Percentiles rank a stretch among this genome's conserved stretches.
Conservation (phyloP, 139 green algal genomes). For the Coelastrella sp. region DNA sequence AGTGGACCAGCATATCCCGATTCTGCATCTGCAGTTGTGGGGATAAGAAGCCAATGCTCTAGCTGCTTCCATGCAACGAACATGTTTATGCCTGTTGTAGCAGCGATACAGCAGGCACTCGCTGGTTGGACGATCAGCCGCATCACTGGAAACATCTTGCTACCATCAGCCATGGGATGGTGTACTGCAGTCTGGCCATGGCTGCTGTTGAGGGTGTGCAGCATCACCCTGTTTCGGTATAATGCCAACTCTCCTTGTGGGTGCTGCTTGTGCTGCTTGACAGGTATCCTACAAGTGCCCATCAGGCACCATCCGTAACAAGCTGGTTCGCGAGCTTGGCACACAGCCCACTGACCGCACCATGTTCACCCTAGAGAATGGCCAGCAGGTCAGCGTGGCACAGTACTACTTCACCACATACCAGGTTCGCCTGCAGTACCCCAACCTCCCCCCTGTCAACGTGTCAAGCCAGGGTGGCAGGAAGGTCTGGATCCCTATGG, state of each 20-base stretch:
- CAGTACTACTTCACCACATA: constrained; percentile 59
- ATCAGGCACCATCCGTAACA: constrained; percentile 6
- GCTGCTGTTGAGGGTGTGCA: no score
- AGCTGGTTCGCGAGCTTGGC: constrained; percentile 26
- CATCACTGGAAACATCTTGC: background rate
- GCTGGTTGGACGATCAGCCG: background rate
- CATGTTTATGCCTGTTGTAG: no score
- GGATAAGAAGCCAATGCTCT: no score
- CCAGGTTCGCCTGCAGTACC: constrained; percentile 52
- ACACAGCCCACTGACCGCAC: constrained; percentile 1
- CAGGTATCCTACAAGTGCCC: constrained; percentile 24
- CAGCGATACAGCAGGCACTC: no score
- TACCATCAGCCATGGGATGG: no score
- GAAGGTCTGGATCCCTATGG: constrained; percentile 63
- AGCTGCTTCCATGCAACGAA: no score
- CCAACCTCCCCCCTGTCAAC: constrained; percentile 65
- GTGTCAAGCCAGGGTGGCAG: constrained; percentile 50
- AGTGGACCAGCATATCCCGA: no score
- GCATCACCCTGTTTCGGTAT: no score
- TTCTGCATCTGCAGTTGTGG: no score
- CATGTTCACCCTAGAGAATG: constrained; percentile 46
- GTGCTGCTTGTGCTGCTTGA: background rate
- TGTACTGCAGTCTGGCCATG: background rate
- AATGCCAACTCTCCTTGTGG: background rate
- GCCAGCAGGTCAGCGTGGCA: constrained; percentile 61